Percentiles rank a stretch among this genome's conserved stretches.
phyloP scores from a whole-genome alignment of 306 rosid species.

The Cicer arietinum region DNA sequence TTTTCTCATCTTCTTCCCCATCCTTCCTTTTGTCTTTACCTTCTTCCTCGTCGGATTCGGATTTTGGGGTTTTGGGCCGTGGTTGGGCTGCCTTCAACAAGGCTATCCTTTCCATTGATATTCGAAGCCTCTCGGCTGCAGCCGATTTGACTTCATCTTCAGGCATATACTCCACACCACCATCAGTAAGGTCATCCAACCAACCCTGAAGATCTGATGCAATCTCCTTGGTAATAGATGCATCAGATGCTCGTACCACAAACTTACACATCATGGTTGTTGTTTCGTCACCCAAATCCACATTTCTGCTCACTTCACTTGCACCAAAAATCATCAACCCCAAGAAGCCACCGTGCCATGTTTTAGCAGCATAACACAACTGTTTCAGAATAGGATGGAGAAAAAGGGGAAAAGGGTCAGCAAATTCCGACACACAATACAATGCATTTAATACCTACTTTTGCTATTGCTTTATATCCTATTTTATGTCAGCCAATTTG shows the following conservation, averaged over 20 bases:
- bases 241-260: slow-evolving; percentile 92
- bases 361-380: slow-evolving; percentile 97
- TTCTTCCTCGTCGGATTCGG: slow-evolving; percentile 62
- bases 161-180: slow-evolving; percentile 98
- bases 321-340: slow-evolving; percentile 99
- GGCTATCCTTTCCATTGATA: slow-evolving; percentile 96
- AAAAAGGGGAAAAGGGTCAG: slow-evolving; percentile 28
- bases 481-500: slow-evolving; percentile 23
- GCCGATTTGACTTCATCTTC: slow-evolving; percentile 96
- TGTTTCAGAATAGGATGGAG: slow-evolving; percentile 37
- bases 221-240: slow-evolving; percentile 88
- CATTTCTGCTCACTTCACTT: slow-evolving; percentile 96
- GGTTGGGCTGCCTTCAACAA: slow-evolving; percentile 95
- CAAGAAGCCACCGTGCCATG: slow-evolving; percentile 97
- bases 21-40: slow-evolving; percentile 57
- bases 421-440: not conserved
- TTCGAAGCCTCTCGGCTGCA: slow-evolving; percentile 90
- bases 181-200: slow-evolving; percentile 96
- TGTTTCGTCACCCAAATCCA: slow-evolving; percentile 96
- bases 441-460: slow-evolving; percentile 25
- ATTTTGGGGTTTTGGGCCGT: slow-evolving; percentile 66
- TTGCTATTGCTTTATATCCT: not conserved
- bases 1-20: slow-evolving; percentile 61
- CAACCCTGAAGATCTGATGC: slow-evolving; percentile 96
- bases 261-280: slow-evolving; percentile 96